Percentiles rank a stretch among this genome's conserved stretches.
Evolutionary conservation across 1,284 basidiomycete species (phyloP).

Genomic region (Schizophyllum amplum): DNA sequence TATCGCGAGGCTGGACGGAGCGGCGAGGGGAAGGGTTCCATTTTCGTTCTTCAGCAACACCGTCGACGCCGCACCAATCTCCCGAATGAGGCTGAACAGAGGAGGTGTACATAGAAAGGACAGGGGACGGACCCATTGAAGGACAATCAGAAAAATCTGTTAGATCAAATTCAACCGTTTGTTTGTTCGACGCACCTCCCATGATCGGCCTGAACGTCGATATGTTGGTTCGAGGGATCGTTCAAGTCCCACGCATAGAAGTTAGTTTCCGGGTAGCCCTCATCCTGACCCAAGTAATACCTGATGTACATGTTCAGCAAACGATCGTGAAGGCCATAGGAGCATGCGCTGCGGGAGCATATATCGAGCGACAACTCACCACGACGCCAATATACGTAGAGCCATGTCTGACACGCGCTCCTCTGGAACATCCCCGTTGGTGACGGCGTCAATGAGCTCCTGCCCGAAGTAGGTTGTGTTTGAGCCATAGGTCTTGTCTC

Average conservation of each 20-base stretch:
- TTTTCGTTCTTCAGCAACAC: conserved; percentile 69
- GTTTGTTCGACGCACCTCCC: too few species aligned
- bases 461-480: conserved; percentile 44
- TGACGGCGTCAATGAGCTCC: conserved; percentile 40
- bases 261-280: conserved; percentile 41
- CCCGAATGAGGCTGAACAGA: conserved; percentile 43
- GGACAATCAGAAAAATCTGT: too few species aligned
- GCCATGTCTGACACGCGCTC: conserved; percentile 56
- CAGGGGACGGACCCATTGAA: too few species aligned
- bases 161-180: too few species aligned
- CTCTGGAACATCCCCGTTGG: conserved; percentile 42
- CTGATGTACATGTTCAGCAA: conserved; percentile 17
- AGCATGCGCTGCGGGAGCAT: too few species aligned
- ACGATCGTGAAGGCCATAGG: not conserved
- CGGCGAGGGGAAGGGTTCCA: conserved; percentile 48
- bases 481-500: conserved; percentile 35
- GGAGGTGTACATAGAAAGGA: too few species aligned
- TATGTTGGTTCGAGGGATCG: conserved; percentile 34
- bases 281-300: conserved; percentile 55
- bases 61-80: conserved; percentile 62
- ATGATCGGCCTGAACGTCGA: conserved; percentile 64
- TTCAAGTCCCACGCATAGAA: conserved; percentile 32
- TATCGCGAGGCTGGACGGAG: conserved; percentile 44
- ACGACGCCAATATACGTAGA: conserved; percentile 53
- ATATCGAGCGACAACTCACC: conserved; percentile 26